These are phyloP conservation scores for Ciborinia camelliae DNA, from an alignment of 2,329 filamentous ascomycete genomes.

Conservation along the genomic window DNA sequence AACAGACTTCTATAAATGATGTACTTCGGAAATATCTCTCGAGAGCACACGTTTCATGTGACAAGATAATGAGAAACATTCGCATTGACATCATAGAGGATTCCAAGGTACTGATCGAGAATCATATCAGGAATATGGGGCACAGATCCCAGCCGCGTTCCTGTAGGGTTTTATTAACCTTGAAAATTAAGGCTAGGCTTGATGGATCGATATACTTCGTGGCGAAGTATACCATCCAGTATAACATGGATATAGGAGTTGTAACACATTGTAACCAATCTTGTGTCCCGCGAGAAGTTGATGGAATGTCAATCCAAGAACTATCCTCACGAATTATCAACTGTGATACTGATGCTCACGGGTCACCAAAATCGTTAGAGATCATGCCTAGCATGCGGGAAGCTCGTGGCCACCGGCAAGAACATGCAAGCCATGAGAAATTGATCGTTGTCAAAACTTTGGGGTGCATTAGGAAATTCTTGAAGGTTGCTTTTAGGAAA, in stretches of 20 bases:
- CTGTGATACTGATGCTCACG: neutral
- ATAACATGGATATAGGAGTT: neutral
- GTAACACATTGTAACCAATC: neutral
- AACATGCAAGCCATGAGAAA: neutral
- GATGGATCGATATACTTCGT: neutral
- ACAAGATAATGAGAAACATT: neutral
- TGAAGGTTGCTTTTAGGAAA: neutral
- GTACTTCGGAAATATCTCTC: too few species aligned
- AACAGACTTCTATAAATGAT: neutral
- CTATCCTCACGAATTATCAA: neutral
- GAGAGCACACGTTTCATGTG: neutral
- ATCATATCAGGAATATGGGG: neutral
- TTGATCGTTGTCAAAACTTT: neutral
- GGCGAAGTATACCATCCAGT: neutral
- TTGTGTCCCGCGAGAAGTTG: neutral
- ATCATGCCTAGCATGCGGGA: neutral
- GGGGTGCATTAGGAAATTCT: neutral
- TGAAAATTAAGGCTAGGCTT: neutral
- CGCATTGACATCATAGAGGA: neutral
- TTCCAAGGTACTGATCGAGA: neutral
- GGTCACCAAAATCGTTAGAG: neutral
- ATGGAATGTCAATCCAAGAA: neutral
- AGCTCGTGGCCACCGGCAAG: neutral
- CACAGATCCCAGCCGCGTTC: neutral
- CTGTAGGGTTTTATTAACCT: neutral